Evolutionary conservation across 2,329 filamentous ascomycete species (phyloP), one percentile per base, ranked within the genome.

Genomic region (Talaromyces sp.): DNA sequence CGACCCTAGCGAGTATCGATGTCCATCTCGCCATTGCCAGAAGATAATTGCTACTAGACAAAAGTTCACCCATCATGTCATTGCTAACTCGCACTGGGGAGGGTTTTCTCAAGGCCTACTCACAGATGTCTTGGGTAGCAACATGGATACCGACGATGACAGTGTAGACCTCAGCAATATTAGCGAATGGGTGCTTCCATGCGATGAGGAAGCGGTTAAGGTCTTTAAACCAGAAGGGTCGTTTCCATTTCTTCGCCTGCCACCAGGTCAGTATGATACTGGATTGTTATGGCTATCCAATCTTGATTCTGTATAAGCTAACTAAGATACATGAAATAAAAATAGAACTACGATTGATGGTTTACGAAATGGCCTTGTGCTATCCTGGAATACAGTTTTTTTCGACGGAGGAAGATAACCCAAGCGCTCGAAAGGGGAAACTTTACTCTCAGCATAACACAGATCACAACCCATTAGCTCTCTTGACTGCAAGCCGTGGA

Each of bases 401-500:
- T 10, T 33, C 17, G 10, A 33, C 4, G 25, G 2, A 5, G 3
- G 27, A 31, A 33, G 1, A 33, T 1, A 1, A 8, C 8, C 15
- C 15, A 31, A 54, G 50, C n/a, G 11, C 3, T 35, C 31, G 31
- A 54, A 13, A 54, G 10, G 31, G n/a, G 9, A 54, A 54, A n/a
- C 9, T 35, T 35, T 54, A n/a, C 31, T 1, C 13, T 54, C 50
- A 54, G 31, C 31, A 7, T 13, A 54, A 35, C 50, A 13, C 7
- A 13, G 17, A 13, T 37, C 17, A 35, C 31, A 64, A 66, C 33
- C 37, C 41, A 1, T 56, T 66, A 3, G 8, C 61, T 19, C 54
- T 64, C 27, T 27, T 66, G 19, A 47, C 41, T 6, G 56, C 63
- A 31, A 64, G 41, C 22, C 65, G 56, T 25, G 45, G 39, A 25